Conservation (phyloP, 768 basidiomycete species). For the Leccinum imitatum region DNA sequence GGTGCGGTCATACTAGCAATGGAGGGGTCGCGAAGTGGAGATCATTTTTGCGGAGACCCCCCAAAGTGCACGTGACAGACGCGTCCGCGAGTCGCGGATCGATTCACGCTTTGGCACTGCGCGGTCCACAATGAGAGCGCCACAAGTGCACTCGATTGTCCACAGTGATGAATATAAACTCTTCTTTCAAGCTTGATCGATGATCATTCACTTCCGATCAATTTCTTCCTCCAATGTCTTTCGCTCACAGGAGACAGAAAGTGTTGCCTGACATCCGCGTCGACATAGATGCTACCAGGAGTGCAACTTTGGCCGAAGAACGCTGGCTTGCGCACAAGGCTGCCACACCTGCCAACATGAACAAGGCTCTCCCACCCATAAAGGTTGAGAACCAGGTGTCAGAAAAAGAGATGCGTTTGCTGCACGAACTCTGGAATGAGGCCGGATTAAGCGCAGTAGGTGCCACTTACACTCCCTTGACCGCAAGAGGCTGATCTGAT, state of each 20-base stretch:
- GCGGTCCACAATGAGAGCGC: slow-evolving; percentile 8
- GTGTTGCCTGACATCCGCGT: slow-evolving; percentile 23
- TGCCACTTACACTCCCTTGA: not conserved
- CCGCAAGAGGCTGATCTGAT: slow-evolving; percentile 8
- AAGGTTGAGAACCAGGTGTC: slow-evolving; percentile 20
- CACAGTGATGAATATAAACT: slow-evolving; percentile 12
- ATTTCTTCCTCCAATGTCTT: slow-evolving; percentile 14
- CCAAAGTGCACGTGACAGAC: slow-evolving; percentile 18
- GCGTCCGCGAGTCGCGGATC: not conserved
- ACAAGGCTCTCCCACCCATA: slow-evolving; percentile 17
- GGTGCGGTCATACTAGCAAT: not conserved
- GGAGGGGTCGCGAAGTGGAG: not conserved
- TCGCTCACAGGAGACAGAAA: slow-evolving; percentile 14
- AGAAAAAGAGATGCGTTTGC: slow-evolving; percentile 14
- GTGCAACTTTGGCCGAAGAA: not conserved
- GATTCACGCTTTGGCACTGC: slow-evolving; percentile 10
- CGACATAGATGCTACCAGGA: not conserved
- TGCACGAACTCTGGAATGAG: slow-evolving; percentile 29
- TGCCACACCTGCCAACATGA: not conserved
- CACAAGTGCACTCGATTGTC: not conserved
- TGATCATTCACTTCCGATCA: no score
- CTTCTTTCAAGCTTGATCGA: not conserved
- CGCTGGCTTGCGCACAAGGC: not conserved
- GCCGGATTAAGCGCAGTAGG: slow-evolving; percentile 25
- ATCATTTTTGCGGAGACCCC: no score